Percentiles rank a stretch among this genome's conserved stretches.
phyloP scores from a whole-genome alignment of 352 stramenopile genomes.

The Aphanomyces euteiches region DNA sequence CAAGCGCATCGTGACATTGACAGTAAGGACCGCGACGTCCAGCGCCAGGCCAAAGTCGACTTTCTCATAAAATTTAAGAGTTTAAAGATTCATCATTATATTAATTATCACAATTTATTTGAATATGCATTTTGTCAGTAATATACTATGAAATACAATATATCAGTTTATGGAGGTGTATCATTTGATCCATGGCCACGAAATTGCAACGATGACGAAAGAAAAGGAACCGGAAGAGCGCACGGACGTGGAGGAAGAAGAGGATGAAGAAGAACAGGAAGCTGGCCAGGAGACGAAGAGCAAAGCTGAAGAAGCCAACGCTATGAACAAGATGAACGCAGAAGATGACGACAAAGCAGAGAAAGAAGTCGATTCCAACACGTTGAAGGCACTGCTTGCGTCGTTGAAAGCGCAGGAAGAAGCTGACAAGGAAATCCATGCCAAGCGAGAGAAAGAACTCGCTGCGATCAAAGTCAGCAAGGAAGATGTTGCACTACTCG shows the following conservation, averaged over 20 bases:
- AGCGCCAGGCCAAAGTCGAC: no score
- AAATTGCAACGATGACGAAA: background rate
- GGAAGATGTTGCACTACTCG: constrained; percentile 74
- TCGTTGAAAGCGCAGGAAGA: constrained; percentile 75
- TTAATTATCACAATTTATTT: no score
- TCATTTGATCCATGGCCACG: background rate
- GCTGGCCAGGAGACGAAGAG: constrained; percentile 59
- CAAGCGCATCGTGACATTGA: no score
- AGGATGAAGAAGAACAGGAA: constrained; percentile 46
- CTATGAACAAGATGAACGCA: constrained; percentile 66
- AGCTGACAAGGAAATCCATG: constrained; percentile 74
- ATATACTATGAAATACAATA: background rate
- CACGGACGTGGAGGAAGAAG: constrained; percentile 37
- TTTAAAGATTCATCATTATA: no score
- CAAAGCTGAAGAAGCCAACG: constrained; percentile 75
- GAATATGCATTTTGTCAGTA: no score
- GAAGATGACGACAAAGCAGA: constrained; percentile 75
- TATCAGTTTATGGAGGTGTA: background rate
- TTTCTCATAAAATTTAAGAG: no score
- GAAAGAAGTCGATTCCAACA: constrained; percentile 86
- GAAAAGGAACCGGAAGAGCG: constrained; percentile 23
- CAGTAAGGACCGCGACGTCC: no score
- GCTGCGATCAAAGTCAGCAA: constrained; percentile 78
- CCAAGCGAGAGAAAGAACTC: constrained; percentile 73
- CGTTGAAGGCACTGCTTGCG: constrained; percentile 80